Conservation (phyloP, 1,284 basidiomycete species). For the Heliocybe sulcata region DNA sequence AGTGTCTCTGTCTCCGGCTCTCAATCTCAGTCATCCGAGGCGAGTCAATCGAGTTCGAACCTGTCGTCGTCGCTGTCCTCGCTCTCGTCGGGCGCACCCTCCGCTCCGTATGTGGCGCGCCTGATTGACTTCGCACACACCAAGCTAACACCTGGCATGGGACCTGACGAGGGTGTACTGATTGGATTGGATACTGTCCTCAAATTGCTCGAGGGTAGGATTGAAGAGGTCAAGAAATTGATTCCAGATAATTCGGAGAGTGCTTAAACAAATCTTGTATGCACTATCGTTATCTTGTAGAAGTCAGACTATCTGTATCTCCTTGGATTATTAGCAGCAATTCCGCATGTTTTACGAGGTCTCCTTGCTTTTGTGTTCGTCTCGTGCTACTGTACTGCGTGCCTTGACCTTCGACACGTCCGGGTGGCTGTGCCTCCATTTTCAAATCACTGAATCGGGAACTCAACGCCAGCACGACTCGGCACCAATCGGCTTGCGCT, state of each 20-base stretch:
- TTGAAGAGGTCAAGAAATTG: slow-evolving; percentile 22
- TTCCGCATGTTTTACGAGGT: too few relatives aligned
- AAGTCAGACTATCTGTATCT: too few relatives aligned
- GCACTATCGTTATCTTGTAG: too few relatives aligned
- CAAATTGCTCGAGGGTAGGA: slow-evolving; percentile 47
- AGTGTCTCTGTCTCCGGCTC: not conserved
- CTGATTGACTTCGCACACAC: slow-evolving; percentile 96
- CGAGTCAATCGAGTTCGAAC: not conserved
- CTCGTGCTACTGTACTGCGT: too few relatives aligned
- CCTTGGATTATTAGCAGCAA: too few relatives aligned
- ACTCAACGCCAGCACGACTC: too few relatives aligned
- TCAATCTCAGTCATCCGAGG: not conserved
- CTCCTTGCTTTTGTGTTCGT: too few relatives aligned
- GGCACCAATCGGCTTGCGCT: too few relatives aligned
- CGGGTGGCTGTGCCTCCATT: slow-evolving; percentile 9
- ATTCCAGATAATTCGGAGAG: slow-evolving; percentile 1
- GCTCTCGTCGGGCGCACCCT: slow-evolving; percentile 19
- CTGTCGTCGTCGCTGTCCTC: not conserved
- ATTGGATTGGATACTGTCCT: slow-evolving; percentile 63
- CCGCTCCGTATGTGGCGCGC: slow-evolving; percentile 60
- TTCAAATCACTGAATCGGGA: too few relatives aligned
- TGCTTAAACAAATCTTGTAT: not conserved
- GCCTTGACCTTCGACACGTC: too few relatives aligned
- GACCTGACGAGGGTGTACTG: slow-evolving; percentile 76
- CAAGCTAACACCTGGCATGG: slow-evolving; percentile 58